Evolutionary conservation across 176 grass and related monocot genomes (phyloP).

Genomic region (Carex littledalei): DNA sequence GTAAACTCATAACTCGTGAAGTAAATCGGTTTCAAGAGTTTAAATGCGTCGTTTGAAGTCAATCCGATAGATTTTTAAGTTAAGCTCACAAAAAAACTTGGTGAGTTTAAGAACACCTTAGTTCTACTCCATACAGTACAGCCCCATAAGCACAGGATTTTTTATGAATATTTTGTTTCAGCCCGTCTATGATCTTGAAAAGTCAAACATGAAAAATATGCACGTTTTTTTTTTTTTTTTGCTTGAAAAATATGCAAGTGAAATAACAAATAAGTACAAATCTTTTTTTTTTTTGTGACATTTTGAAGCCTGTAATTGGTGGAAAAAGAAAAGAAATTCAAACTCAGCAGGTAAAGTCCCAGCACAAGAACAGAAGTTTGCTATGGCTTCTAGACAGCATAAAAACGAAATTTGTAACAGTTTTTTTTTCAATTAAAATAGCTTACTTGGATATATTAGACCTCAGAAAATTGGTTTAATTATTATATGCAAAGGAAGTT

Average conservation of each 20-base stretch:
- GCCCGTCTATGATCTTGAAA: neutral
- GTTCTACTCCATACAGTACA: neutral
- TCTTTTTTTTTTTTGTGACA: no score
- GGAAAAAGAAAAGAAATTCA: neutral
- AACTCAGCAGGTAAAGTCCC: neutral
- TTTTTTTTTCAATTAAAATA: neutral
- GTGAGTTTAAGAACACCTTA: no score
- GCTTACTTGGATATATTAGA: neutral
- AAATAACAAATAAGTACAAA: no score
- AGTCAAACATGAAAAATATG: no score
- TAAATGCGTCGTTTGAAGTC: no score
- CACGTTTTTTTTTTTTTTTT: no score
- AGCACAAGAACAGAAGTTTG: neutral
- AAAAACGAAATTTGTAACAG: neutral
- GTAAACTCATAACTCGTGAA: no score
- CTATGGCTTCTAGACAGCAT: neutral
- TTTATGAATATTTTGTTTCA: neutral
- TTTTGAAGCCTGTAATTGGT: neutral
- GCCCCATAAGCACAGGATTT: neutral
- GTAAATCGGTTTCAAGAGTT: no score
- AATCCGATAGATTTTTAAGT: no score
- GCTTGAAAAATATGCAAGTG: no score
- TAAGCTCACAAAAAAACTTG: no score
- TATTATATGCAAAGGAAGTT: neutral
- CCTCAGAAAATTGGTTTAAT: neutral